A percentile compares a stretch with the other conserved stretches of the same genome.
phyloP scores from a whole-genome alignment of 768 basidiomycete genomes.

The Suillus weaverae region DNA sequence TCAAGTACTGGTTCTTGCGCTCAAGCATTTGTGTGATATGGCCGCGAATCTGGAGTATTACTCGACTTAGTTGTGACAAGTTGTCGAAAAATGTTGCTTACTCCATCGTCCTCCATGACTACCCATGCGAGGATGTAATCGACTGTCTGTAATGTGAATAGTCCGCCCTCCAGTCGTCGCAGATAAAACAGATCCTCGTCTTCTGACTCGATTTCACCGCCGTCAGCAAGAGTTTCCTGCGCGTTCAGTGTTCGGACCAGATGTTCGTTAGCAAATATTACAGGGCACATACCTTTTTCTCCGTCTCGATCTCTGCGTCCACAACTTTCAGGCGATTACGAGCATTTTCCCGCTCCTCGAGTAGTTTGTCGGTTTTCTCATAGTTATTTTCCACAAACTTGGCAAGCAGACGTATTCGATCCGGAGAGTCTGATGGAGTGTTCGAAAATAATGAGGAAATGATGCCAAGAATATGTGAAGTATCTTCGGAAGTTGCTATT shows the following conservation, averaged over 20 bases:
- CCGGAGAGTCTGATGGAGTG: slow-evolving; percentile 79
- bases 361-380: slow-evolving; percentile 90
- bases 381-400: slow-evolving; percentile 95
- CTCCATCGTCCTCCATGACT: slow-evolving; percentile 97
- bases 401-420: slow-evolving; percentile 77
- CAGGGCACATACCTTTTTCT: slow-evolving; percentile 56
- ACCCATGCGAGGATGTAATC: slow-evolving; percentile 97
- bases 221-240: slow-evolving; percentile 56
- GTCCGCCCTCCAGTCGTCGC: slow-evolving; percentile 81
- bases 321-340: slow-evolving; percentile 55
- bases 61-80: background rate
- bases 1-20: slow-evolving; percentile 68
- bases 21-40: slow-evolving; percentile 77
- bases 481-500: slow-evolving; percentile 72
- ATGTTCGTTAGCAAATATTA: background rate
- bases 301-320: slow-evolving; percentile 67
- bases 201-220: slow-evolving; percentile 56
- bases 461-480: slow-evolving; percentile 84
- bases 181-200: slow-evolving; percentile 82
- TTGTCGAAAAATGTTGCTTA: slow-evolving; percentile 39
- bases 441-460: slow-evolving; percentile 86
- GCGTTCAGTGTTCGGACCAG: background rate
- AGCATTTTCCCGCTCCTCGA: slow-evolving; percentile 82
- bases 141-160: slow-evolving; percentile 86
- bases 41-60: slow-evolving; percentile 58